Base-by-base conservation (phyloP, 768 basidiomycete species). In the Multifurca ochricompacta region DNA sequence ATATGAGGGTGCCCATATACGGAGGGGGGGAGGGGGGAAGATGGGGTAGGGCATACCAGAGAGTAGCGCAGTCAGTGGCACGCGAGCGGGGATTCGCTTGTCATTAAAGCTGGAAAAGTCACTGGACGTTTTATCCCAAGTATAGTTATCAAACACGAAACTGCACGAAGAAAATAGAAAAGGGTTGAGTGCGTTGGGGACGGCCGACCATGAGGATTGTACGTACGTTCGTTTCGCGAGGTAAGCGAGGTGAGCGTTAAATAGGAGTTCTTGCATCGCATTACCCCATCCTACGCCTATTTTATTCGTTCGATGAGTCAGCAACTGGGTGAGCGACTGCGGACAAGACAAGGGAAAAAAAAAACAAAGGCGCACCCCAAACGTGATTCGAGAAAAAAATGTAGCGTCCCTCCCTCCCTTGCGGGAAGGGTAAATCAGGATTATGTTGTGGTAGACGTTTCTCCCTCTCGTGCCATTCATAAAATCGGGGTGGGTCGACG, bases 281-380 rank as follows among this genome's bases (percentile, higher is more conserved):
- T 85, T 85, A 2, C 81, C 82, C 79, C 79, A 83, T 3, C 82
- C 83, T 39, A 74, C 71, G 8, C 62, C 79, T 79, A 42, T 1
- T n/a, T n/a, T n/a, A n/a, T n/a, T n/a, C n/a, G n/a, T n/a, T n/a
- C n/a, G n/a, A n/a, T n/a, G n/a, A n/a, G n/a, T n/a, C n/a, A n/a
- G n/a, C n/a, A n/a, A n/a, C n/a, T n/a, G n/a, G n/a, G n/a, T n/a
- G n/a, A n/a, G n/a, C n/a, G n/a, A n/a, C n/a, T n/a, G n/a, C n/a
- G n/a, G 3, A 18, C 6, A 9, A 8, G 18, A 1, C 7, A 8
- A 21, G 16, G 10, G 14, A 37, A 19, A 25, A 32, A n/a, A n/a
- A n/a, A n/a, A n/a, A n/a, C n/a, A n/a, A n/a, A 8, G 36, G 36
- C 18, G 51, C n/a, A 60, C 59, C 34, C 6, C 19, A 36, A 1